Evolutionary conservation across 106 monocot genomes (phyloP).

Genomic region (Dendrobium catenatum): DNA sequence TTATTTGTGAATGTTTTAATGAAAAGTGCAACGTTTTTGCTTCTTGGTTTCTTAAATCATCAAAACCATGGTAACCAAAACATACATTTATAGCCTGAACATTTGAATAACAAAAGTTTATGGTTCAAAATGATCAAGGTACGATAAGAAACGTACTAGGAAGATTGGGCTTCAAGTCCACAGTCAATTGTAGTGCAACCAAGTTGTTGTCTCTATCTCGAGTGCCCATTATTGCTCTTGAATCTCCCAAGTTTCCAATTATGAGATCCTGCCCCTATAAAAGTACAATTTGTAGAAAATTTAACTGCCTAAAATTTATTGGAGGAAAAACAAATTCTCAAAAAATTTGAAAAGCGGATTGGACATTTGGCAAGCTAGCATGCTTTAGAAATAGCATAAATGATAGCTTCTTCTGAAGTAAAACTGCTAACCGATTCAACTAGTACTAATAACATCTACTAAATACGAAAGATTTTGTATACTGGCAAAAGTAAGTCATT

Average conservation of each 20-base stretch:
- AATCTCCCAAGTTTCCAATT: constrained; percentile 89
- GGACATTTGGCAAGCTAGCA: constrained; percentile 6
- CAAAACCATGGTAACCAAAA: not conserved
- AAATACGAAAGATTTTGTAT: not conserved
- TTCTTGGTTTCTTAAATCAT: not conserved
- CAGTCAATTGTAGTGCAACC: constrained; percentile 74
- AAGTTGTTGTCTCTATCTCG: constrained; percentile 58
- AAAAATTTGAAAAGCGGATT: constrained; percentile 2
- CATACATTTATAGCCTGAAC: not conserved
- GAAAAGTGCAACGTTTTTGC: not conserved
- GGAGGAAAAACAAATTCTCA: constrained; percentile 11
- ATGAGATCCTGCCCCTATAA: constrained; percentile 77
- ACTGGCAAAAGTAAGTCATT: not conserved
- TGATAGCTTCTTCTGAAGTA: not conserved
- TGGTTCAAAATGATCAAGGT: not conserved
- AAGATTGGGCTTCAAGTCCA: constrained; percentile 89
- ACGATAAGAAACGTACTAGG: constrained; percentile 49
- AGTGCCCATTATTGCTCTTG: constrained; percentile 82
- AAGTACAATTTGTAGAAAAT: constrained; percentile 19
- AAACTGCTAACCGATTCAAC: not conserved
- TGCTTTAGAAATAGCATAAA: not conserved
- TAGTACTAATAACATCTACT: not conserved
- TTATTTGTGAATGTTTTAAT: not conserved
- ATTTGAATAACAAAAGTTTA: not conserved
- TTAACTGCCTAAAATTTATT: constrained; percentile 16